Conservation (phyloP, 164 flowering plant species). For the Stephania cephalantha region DNA sequence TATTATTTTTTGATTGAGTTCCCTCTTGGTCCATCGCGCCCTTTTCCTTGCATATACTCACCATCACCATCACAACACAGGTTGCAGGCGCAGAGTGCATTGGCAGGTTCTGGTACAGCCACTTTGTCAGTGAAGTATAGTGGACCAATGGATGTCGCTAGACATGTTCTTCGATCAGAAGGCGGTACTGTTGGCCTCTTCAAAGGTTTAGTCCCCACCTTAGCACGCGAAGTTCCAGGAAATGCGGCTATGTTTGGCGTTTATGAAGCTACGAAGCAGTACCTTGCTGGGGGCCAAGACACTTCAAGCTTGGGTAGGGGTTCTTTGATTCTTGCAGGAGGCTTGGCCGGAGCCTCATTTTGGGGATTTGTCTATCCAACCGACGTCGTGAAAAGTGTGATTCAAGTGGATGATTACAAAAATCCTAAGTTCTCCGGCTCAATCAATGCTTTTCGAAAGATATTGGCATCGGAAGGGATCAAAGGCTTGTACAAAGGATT, state of each 20-base stretch:
- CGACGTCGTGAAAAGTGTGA: constrained; percentile 87
- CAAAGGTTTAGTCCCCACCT: constrained; percentile 84
- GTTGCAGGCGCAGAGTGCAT: constrained; percentile 90
- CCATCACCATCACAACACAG: constrained; percentile 28
- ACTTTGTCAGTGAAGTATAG: constrained; percentile 61
- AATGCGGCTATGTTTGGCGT: constrained; percentile 92
- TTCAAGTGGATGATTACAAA: constrained; percentile 82
- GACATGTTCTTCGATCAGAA: constrained; percentile 76
- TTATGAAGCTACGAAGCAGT: constrained; percentile 74
- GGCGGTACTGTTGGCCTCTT: constrained; percentile 74
- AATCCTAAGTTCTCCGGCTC: constrained; percentile 84
- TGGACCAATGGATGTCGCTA: constrained; percentile 96
- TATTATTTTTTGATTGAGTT: neutral
- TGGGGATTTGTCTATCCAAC: constrained; percentile 87
- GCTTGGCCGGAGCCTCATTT: constrained; percentile 87
- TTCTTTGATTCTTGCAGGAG: constrained; percentile 76
- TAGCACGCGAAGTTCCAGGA: constrained; percentile 96
- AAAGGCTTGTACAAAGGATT: constrained; percentile 91
- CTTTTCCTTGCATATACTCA: neutral
- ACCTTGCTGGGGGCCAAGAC: constrained; percentile 80
- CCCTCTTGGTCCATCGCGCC: neutral
- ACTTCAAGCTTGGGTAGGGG: constrained; percentile 79
- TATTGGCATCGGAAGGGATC: constrained; percentile 63
- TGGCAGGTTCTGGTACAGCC: constrained; percentile 45
- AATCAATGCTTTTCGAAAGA: constrained; percentile 71